Base-by-base conservation (phyloP, 768 basidiomycete genomes). In the Macrocybe gigantea region DNA sequence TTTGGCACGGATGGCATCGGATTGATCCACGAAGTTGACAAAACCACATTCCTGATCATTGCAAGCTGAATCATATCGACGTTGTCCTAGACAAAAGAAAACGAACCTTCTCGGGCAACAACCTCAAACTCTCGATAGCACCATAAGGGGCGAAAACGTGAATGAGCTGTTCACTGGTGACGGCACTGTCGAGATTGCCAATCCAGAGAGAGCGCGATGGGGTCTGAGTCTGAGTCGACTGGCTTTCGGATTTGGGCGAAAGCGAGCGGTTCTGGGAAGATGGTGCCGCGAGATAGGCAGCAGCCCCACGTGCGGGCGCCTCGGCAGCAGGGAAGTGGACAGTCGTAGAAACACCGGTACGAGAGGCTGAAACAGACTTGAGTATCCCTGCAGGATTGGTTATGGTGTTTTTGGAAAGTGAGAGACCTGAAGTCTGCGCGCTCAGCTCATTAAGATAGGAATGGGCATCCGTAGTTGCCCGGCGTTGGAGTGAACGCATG, bases 141-240 rank as follows among this genome's bases (percentile, higher is more conserved):
- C 96, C 96, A 62, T 99, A 99, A 0, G 89, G 88, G 29, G 92
- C 88, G 67, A 99, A 99, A 29, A 96, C 91, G 54, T 89, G 85
- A 48, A 96, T 90, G 47, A 99, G 82, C 61, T 96, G 91, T 61
- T 94, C 91, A 58, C 91, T 90, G 2, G 93, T 93, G 47, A 95
- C 90, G 46, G 87, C 88, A 55, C 88, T 90, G 65, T 97, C 96
- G 43, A 99, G 73, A 66, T 98, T 98, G 42, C 96, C 96, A 61
- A 99, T 96, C 95, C 96, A 99, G 30, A 99, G 73, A 33, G 92
- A 94, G 44, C 96, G 85, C 8, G 95, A 95, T 33, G 96, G 95
- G 36, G 91, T 86, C 68, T 97, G 94, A 46, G 85, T 79, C 59
- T 93, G 88, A 9, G 82, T 79, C 33, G 79, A 73, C 38, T 78